These are phyloP conservation scores for Penicillium sp. DNA, from an alignment of 2,329 filamentous ascomycete genomes.

Conservation along the genomic window DNA sequence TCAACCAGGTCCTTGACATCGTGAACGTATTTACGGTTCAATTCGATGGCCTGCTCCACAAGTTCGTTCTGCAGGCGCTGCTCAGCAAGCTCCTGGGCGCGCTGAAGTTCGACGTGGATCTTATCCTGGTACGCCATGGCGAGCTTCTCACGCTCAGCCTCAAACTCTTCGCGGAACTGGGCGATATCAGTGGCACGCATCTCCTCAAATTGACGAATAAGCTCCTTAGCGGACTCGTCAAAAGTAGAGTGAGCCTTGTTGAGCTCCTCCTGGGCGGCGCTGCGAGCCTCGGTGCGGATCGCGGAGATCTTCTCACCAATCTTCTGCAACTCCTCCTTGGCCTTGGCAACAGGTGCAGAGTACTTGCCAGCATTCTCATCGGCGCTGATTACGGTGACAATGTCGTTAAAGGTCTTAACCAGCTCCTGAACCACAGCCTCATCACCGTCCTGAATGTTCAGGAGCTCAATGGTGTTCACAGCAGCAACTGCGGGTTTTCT, in stretches of 20 bases:
- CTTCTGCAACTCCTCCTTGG: slow-evolving; percentile 77
- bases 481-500: slow-evolving; percentile 42
- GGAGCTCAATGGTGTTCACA: slow-evolving; percentile 72
- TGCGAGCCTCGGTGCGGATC: slow-evolving; percentile 68
- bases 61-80: slow-evolving; percentile 82
- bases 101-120: slow-evolving; percentile 74
- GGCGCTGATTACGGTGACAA: slow-evolving; percentile 89
- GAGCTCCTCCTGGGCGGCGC: slow-evolving; percentile 73
- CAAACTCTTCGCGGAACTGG: slow-evolving; percentile 85
- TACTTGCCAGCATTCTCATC: slow-evolving; percentile 79
- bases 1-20: slow-evolving; percentile 83
- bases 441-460: slow-evolving; percentile 71
- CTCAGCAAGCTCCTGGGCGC: slow-evolving; percentile 76
- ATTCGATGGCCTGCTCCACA: slow-evolving; percentile 81
- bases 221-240: slow-evolving; percentile 79
- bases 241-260: slow-evolving; percentile 72
- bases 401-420: slow-evolving; percentile 92
- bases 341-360: slow-evolving; percentile 74
- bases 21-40: slow-evolving; percentile 80
- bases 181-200: slow-evolving; percentile 79
- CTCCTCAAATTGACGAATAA: slow-evolving; percentile 83
- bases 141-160: slow-evolving; percentile 78
- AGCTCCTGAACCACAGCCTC: slow-evolving; percentile 91
- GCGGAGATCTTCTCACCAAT: slow-evolving; percentile 76
- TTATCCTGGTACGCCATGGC: slow-evolving; percentile 76